Conservation (phyloP, 192 early-diverging fungal genomes). For the Mortierella claussenii region DNA sequence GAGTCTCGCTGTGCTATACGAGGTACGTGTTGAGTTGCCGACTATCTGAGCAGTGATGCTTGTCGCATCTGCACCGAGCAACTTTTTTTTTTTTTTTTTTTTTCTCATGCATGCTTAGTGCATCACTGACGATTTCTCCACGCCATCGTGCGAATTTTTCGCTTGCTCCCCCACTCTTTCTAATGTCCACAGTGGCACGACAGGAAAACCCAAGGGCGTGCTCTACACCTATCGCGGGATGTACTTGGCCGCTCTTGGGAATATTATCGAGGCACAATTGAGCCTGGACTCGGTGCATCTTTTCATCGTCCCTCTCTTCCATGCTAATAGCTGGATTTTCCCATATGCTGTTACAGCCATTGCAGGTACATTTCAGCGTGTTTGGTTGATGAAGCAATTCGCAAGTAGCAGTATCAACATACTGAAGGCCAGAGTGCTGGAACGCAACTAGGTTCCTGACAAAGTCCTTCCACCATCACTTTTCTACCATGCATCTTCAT, state of each 20-base stretch:
- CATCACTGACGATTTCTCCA: no score
- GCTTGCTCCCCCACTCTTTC: neutral
- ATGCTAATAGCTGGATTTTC: slow-evolving; percentile 59
- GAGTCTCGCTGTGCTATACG: slow-evolving; percentile 67
- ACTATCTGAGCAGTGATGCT: no score
- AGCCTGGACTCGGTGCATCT: slow-evolving; percentile 60
- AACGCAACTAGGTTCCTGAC: no score
- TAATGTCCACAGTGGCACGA: slow-evolving; percentile 55
- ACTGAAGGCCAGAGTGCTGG: no score
- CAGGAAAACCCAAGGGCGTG: slow-evolving; percentile 68
- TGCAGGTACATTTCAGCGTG: slow-evolving; percentile 24
- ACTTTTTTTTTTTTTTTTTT: no score
- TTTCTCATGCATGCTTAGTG: no score
- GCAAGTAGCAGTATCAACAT: no score
- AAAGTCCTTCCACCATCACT: no score
- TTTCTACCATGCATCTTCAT: no score
- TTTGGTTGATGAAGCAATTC: no score
- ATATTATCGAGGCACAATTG: slow-evolving; percentile 56
- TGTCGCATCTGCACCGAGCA: no score
- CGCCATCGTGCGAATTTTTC: neutral
- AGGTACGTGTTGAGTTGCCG: no score
- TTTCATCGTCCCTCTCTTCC: slow-evolving; percentile 68
- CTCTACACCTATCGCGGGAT: slow-evolving; percentile 63
- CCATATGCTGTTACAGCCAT: slow-evolving; percentile 47
- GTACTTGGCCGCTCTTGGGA: slow-evolving; percentile 60